Evolutionary conservation across 2,329 filamentous ascomycete genomes (phyloP).

Genomic region (Colletotrichum sp.): DNA sequence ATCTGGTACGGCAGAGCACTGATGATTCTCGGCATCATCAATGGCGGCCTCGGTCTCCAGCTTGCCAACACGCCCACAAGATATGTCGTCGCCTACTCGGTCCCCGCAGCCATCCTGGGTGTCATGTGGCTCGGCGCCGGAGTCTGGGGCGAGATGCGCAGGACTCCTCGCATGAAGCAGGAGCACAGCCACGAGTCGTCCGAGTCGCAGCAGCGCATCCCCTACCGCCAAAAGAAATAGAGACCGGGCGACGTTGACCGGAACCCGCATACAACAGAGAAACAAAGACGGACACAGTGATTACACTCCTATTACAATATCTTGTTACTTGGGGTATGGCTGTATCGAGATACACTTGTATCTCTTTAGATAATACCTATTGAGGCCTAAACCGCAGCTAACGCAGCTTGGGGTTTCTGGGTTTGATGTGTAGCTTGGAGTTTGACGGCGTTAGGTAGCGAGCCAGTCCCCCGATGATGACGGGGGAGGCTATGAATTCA

Average conservation of each 20-base stretch:
- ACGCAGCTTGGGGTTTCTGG: background rate
- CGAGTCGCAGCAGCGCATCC: slow-evolving; percentile 13
- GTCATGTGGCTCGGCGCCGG: slow-evolving; percentile 44
- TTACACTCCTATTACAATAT: background rate
- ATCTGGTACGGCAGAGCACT: slow-evolving; percentile 67
- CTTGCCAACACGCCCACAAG: slow-evolving; percentile 44
- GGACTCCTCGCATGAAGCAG: slow-evolving; percentile 9
- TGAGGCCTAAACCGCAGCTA: background rate
- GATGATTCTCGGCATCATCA: slow-evolving; percentile 64
- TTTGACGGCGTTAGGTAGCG: background rate
- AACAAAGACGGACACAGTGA: background rate
- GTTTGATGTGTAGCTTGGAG: background rate
- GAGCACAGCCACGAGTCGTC: slow-evolving; percentile 15
- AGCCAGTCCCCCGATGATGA: background rate
- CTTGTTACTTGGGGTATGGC: background rate
- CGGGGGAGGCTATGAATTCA: background rate
- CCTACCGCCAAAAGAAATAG: slow-evolving; percentile 16
- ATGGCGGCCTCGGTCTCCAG: slow-evolving; percentile 66
- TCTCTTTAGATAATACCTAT: background rate
- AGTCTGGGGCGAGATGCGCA: slow-evolving; percentile 8
- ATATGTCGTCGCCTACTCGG: slow-evolving; percentile 59
- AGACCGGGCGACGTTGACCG: background rate
- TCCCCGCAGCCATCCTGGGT: slow-evolving; percentile 56
- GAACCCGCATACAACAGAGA: background rate
- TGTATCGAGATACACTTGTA: background rate